Evolutionary conservation across 208 protist genomes (phyloP).

Genomic region (Trichomonas tenax): DNA sequence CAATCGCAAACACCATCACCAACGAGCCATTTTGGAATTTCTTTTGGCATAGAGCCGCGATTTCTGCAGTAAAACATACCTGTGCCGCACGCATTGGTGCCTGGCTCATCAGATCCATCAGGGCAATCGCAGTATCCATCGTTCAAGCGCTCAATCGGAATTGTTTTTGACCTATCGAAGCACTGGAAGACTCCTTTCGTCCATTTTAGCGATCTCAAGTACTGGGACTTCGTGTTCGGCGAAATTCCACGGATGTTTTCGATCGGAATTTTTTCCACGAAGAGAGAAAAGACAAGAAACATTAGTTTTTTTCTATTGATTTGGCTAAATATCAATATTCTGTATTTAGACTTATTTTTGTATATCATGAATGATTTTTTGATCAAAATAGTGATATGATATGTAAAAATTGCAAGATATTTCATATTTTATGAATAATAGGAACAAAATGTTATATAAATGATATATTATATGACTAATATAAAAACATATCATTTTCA

Average conservation of each 20-base stretch:
- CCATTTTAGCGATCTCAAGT: not conserved
- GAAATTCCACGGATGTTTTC: not conserved
- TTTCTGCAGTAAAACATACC: slow-evolving; percentile 41
- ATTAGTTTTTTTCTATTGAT: not conserved
- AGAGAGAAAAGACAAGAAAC: not conserved
- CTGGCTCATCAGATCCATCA: slow-evolving; percentile 38
- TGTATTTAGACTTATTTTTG: not conserved
- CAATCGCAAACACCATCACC: slow-evolving; percentile 49
- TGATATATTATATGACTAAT: no score
- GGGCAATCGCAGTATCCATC: slow-evolving; percentile 33
- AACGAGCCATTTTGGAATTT: slow-evolving; percentile 32
- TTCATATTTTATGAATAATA: no score
- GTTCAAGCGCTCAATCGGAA: slow-evolving; percentile 17
- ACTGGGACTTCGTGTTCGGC: not conserved
- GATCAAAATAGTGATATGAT: no score
- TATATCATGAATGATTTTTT: no score
- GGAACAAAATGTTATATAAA: no score
- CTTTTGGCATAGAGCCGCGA: not conserved
- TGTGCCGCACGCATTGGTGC: slow-evolving; percentile 38
- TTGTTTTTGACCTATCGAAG: slow-evolving; percentile 16
- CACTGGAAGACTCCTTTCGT: not conserved
- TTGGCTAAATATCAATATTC: not conserved
- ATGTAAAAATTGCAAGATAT: no score
- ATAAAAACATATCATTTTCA: no score
- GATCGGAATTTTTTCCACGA: not conserved